Conservation (phyloP, 1,284 basidiomycete species). For the Marasmius tenuissimus region DNA sequence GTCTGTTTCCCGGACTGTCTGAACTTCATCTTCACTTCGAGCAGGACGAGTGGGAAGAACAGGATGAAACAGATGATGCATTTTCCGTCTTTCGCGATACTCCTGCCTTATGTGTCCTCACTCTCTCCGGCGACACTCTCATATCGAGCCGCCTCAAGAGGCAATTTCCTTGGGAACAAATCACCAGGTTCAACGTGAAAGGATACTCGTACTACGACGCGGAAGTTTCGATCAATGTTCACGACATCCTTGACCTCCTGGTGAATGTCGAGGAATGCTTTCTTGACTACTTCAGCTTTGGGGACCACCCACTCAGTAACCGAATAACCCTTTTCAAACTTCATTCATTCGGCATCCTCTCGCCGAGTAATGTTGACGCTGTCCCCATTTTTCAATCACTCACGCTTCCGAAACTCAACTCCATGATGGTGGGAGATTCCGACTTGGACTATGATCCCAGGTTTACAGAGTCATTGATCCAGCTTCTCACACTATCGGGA, state of each 20-base stretch:
- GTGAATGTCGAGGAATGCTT: not conserved
- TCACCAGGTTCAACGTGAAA: not conserved
- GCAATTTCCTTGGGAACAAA: not conserved
- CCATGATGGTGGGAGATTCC: too few relatives aligned
- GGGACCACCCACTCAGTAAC: too few relatives aligned
- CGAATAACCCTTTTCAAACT: too few relatives aligned
- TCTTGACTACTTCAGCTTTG: not conserved
- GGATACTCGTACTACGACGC: not conserved
- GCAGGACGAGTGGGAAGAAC: not conserved
- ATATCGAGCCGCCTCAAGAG: not conserved
- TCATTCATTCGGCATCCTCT: too few relatives aligned
- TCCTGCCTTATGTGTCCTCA: not conserved
- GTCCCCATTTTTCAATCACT: too few relatives aligned
- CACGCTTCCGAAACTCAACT: too few relatives aligned
- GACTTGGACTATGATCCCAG: too few relatives aligned
- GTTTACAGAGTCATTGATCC: too few relatives aligned
- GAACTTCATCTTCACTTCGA: not conserved
- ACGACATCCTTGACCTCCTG: not conserved
- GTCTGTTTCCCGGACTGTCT: not conserved
- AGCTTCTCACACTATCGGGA: too few relatives aligned
- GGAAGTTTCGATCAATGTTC: not conserved
- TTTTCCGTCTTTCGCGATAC: not conserved
- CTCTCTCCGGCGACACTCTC: not conserved
- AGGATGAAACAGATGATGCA: not conserved
- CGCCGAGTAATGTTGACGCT: too few relatives aligned